Evolutionary conservation across 306 rosid genomes (phyloP), one percentile per base, ranked within the genome.

Genomic region (Lotus japonicus): DNA sequence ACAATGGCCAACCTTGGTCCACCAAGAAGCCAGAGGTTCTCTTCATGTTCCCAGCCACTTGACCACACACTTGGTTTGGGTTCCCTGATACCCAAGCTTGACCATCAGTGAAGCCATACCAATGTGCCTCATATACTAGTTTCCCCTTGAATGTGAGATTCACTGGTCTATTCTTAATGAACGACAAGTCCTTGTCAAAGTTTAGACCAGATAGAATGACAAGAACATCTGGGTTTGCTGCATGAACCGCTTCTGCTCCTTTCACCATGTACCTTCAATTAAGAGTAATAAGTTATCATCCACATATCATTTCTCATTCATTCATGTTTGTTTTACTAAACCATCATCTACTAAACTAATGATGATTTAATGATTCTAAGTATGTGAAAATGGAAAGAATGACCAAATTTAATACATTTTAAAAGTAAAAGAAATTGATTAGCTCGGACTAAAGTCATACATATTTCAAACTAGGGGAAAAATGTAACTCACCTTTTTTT

Each of bases 191-290:
- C 16, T 12, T 84, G 78, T 86, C 98, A 38, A 36, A 94, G 26
- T 9, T 79, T 6, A 94, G 72, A 62, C 98, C 98, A 0, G 98
- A 94, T 9, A 94, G 61, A 74, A 94, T 86, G 5, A 94, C 88
- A 9, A 94, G 89, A 64, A 88, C 84, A 23, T 90, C 80, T 17
- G 88, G 76, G 49, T 94, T 94, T 73, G 95, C 95, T 17, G 83
- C 80, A 75, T 94, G 96, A 39, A 90, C 87, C 1, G 95, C 90
- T 81, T 94, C 98, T 4, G 98, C 98, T 76, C 96, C 98, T 82
- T 75, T 64, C 49, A 82, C 87, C 97, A 90, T 90, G 51, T 90
- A 90, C 87, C 98, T 92, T 60, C 11, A 18, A n/a, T 71, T 70
- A 9, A 64, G 0, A 70, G 54, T 17, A 44, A 19, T 5, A 44